Base-by-base conservation (phyloP, 1,284 basidiomycete genomes). In the Ustilago vetiveriae region DNA sequence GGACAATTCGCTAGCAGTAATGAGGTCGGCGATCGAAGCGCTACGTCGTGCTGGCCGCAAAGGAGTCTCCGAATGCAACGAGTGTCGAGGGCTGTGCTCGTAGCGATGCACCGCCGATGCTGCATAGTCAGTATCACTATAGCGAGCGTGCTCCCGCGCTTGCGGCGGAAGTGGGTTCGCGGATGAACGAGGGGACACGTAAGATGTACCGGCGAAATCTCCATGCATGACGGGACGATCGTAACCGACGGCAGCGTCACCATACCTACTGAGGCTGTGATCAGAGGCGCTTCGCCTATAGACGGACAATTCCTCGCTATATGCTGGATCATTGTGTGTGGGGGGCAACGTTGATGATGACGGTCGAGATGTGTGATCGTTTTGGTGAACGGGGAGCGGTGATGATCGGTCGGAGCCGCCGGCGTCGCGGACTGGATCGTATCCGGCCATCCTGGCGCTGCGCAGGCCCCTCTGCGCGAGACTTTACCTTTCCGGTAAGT, bases 21-120 rank as follows among this genome's bases (percentile, higher is more conserved):
- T 49, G 17, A 71, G 58, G 36, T 71, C 68, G 23, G 63, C 62
- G 22, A 71, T 66, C 13, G 68, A 71, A 2, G 68, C 68, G 42
- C 68, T 59, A 5, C 59, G 48, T 30, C 55, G 46, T 13, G 51
- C 32, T 10, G 58, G 45, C 14, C 56, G 58, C 2, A 35, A 19
- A 23, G 56, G 24, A 3, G 49, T 16, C 16, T 65, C 55, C 14
- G 30, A 22, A 13, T 65, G 62, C n/a, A 53, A 14, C 4, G 62
- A 42, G 6, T 54, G 44, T 21, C 45, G 54, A 24, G 50, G 41
- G n/a, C 55, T 50, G 37, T 46, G 54, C 2, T 47, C 50, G 23
- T 38, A 48, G 26, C 42, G 62, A 49, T 43, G 60, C 10, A 16
- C 10, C 29, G 29, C 10, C 26, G 38, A 13, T 27, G 53, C 16